Conservation (phyloP, 176 grass and related monocot genomes). For the Poa annua region DNA sequence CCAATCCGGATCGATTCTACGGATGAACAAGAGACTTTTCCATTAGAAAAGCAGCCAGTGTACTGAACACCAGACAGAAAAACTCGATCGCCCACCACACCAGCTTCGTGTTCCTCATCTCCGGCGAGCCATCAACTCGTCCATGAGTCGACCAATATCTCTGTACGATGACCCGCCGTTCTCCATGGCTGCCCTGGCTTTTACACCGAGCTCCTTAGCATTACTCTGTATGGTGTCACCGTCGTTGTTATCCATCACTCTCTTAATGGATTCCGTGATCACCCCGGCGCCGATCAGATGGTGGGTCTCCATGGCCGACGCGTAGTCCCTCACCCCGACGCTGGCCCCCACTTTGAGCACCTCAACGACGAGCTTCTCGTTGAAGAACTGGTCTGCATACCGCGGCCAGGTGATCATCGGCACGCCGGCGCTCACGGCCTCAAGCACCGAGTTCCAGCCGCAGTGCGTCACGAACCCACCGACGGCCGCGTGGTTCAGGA, state of each 20-base stretch:
- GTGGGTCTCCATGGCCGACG: not conserved
- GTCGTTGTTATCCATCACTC: not conserved
- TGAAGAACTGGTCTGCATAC: conserved; percentile 72
- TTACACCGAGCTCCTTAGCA: not conserved
- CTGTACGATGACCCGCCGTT: not conserved
- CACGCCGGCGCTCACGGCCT: conserved; percentile 57
- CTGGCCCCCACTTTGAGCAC: not conserved
- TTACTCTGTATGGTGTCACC: not conserved
- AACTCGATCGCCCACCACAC: too few species aligned
- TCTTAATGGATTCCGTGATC: not conserved
- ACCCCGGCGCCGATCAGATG: not conserved
- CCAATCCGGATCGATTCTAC: too few species aligned
- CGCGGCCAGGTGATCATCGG: conserved; percentile 84
- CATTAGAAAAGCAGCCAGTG: too few species aligned
- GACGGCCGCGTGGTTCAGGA: conserved; percentile 51
- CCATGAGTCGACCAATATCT: not conserved
- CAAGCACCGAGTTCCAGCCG: conserved; percentile 69
- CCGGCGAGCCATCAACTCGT: not conserved
- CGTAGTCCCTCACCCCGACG: not conserved
- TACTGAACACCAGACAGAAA: too few species aligned
- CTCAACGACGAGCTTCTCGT: conserved; percentile 72
- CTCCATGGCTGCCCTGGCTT: not conserved
- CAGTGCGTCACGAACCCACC: conserved; percentile 79
- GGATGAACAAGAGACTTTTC: too few species aligned
- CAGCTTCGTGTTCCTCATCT: not conserved